These are phyloP conservation scores for Udeniomyces megalosporus DNA, from an alignment of 768 basidiomycete species.

Conservation along the genomic window DNA sequence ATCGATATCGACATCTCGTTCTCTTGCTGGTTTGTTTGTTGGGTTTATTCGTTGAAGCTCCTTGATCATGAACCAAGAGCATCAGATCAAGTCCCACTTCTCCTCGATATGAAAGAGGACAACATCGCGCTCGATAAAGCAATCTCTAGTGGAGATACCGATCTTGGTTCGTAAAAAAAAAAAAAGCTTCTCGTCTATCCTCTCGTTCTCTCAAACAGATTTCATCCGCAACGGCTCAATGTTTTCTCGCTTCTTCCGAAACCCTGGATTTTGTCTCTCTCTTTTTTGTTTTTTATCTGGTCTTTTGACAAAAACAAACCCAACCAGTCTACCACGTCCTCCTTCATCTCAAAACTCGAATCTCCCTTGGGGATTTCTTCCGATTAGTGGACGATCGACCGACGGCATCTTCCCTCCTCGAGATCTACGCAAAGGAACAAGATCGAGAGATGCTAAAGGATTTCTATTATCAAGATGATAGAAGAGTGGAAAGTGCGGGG, in stretches of 20 bases:
- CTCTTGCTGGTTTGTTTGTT: background rate
- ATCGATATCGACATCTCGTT: background rate
- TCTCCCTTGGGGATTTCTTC: constrained; percentile 84
- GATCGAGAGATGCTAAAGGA: constrained; percentile 82
- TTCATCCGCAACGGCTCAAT: background rate
- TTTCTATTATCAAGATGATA: constrained; percentile 95
- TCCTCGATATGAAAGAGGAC: constrained; percentile 89
- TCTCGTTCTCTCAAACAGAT: background rate
- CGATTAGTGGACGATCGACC: constrained; percentile 62
- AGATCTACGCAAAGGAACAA: constrained; percentile 44
- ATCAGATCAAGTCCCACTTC: constrained; percentile 82
- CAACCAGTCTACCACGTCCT: constrained; percentile 76
- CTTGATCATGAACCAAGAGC: constrained; percentile 79
- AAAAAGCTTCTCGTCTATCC: background rate
- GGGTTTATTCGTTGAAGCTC: constrained; percentile 37
- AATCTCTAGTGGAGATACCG: constrained; percentile 85
- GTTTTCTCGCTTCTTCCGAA: background rate
- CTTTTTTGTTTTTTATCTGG: background rate
- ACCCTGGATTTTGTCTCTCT: background rate
- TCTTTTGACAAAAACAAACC: background rate
- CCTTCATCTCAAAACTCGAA: constrained; percentile 63
- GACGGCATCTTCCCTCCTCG: constrained; percentile 20
- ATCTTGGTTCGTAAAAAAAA: constrained; percentile 63
- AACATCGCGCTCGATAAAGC: constrained; percentile 71
- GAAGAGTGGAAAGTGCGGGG: constrained; percentile 82